Base-by-base conservation (phyloP, 179 eudicot species). In the Silene coronaria region DNA sequence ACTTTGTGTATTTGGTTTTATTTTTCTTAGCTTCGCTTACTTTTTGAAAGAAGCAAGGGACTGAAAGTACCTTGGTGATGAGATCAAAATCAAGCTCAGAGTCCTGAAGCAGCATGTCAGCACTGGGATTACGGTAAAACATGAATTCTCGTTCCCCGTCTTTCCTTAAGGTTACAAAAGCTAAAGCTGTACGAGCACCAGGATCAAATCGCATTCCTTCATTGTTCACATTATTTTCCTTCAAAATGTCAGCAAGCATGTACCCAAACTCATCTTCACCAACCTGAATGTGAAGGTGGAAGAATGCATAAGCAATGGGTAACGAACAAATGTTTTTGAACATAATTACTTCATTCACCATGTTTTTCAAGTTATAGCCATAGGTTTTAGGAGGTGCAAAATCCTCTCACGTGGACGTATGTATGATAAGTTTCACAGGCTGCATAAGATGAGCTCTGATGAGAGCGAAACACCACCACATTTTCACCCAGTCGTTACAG, bases 91-190 rank as follows among this genome's bases (percentile, higher is more conserved):
- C 92, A 82, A 94, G 92, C 84, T 94, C 97, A 74, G 85, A 76
- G 85, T 89, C 97, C 79, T 89, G 81, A 80, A 94, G 93, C 48
- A 94, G 90, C 97, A 94, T 94, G 83, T 94, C 98, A 74, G 98
- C 98, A 83, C 98, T 94, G 65, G 98, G 98, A 75, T 94, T 94
- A 70, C 98, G 96, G 70, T 89, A 94, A 81, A 94, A 94, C 98
- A 94, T 94, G 83, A 94, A 94, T 79, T 94, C 98, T 10, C 98
- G 94, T 78, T 94, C 98, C 75, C 98, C 98, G 63, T 91, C 93
- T 42, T 84, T 90, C 78, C 85, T 90, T 75, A 94, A 79, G 0
- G 97, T 94, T 69, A 94, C 98, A 78, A 94, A 94, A 61, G 98
- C 98, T 79, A 94, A 89, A 77, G 98, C 97, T 78, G 98, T 94